A percentile compares a stretch with the other conserved stretches of the same genome.
Conservation (phyloP, 2,329 filamentous ascomycete species). For the Penicillium frequentans region DNA sequence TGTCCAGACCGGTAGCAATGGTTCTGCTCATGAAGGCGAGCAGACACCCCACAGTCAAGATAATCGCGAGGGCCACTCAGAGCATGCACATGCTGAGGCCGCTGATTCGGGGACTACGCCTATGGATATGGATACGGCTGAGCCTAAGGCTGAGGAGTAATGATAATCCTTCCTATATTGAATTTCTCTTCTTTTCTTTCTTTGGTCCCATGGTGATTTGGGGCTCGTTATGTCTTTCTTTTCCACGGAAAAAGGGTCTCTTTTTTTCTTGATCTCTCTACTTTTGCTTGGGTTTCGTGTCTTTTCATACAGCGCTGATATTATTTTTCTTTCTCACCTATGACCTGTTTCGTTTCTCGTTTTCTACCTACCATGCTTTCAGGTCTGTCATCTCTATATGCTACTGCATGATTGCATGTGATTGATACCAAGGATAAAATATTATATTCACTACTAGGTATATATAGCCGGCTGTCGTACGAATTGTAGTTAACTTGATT, state of each 20-base stretch:
- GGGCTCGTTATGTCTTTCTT: constrained; percentile 4
- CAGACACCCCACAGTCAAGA: constrained; percentile 17
- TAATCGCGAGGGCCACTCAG: constrained; percentile 9
- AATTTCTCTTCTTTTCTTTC: constrained; percentile 4
- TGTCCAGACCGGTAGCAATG: constrained; percentile 31
- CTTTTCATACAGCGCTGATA: background rate
- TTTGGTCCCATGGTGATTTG: background rate
- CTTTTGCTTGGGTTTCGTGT: background rate
- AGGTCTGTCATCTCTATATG: background rate
- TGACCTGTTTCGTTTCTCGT: background rate
- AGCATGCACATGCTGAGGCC: constrained; percentile 14
- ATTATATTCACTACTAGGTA: background rate
- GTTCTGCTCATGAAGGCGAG: constrained; percentile 26
- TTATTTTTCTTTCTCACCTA: background rate
- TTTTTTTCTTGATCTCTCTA: constrained; percentile 6
- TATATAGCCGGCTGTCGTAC: background rate
- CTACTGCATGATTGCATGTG: background rate
- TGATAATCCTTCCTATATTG: background rate
- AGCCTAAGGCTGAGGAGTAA: constrained; percentile 33
- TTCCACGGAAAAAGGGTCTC: background rate
- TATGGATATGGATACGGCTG: constrained; percentile 40
- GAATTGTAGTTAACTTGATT: background rate
- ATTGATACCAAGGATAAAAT: background rate
- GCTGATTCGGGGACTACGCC: constrained; percentile 31
- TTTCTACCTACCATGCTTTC: background rate